Evolutionary conservation across 2,329 filamentous ascomycete species (phyloP), one percentile per base, ranked within the genome.

Genomic region (Penicillium brasilianum): DNA sequence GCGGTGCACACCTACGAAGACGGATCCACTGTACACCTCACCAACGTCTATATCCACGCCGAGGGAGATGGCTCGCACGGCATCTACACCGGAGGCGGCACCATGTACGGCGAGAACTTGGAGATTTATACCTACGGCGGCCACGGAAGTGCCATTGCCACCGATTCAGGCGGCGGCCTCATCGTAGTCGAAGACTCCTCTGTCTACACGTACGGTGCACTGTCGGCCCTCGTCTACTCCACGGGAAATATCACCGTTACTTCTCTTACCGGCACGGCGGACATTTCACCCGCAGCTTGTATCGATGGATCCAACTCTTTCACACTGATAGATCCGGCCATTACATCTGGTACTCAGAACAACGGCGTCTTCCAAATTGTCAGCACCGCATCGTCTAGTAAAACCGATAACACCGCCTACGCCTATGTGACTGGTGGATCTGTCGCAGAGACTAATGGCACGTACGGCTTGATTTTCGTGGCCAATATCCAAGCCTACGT

Each of bases 281-380:
- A 48, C 7, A 59, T 59, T n/a, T 50, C 57, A 2, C 57, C 57
- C 6, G 41, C 34, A n/a, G 57, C 57, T 1, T 59, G 57, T n/a
- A 54, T 59, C 13, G 57, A 59, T 48, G 57, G 57, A 25, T 59
- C 57, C 2, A 59, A 59, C 28, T 59, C 57, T 9, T 59, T 59
- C 22, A 49, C 50, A 8, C 28, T 59, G n/a, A 49, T 48, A 14
- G 34, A 59, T 41, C 49, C 57, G 10, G 51, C 50, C 16, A n/a
- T 59, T 25, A 54, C 20, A 6, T 59, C 39, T 22, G 57, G 57
- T 1, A 54, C 57, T 3, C 57, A 59, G 20, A 59, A 41, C 7
- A 43, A 59, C 14, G 57, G 57, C 22, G 57, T 59, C 1, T 59
- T 59, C 16, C 57, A 59, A 39, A 48, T 59, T 30, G 57, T 59